Conservation (phyloP, 768 basidiomycete species). For the Agrocybe praecox region DNA sequence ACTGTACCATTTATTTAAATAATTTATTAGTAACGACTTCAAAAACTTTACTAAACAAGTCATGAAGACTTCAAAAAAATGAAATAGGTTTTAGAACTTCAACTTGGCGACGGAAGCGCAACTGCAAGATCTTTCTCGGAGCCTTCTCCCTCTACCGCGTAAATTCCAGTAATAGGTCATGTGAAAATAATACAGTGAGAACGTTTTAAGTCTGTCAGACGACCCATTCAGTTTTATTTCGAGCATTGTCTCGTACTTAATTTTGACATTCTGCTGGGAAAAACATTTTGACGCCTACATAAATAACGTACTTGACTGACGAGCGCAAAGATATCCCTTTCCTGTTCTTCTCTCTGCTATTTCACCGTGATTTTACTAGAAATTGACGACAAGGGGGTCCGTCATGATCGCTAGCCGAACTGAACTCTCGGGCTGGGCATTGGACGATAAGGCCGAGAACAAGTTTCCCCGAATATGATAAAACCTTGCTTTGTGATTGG, state of each 20-base stretch:
- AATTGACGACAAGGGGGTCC: too few relatives aligned
- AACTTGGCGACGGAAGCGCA: background rate
- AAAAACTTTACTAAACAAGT: background rate
- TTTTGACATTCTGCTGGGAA: conserved; percentile 2
- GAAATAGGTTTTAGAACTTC: background rate
- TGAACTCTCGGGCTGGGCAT: conserved; percentile 3
- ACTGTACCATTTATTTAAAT: background rate
- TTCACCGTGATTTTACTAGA: background rate
- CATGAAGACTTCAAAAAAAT: background rate
- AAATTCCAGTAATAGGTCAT: background rate
- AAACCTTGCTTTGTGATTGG: conserved; percentile 7
- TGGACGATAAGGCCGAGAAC: conserved; percentile 12
- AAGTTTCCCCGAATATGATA: conserved; percentile 13
- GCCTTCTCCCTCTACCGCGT: background rate
- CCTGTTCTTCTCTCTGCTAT: background rate
- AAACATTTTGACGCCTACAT: background rate
- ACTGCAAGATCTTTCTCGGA: background rate
- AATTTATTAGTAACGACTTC: background rate
- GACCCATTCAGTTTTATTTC: conserved; percentile 3
- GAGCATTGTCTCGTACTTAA: background rate
- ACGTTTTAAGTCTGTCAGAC: background rate
- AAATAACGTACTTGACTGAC: conserved; percentile 1
- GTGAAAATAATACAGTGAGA: conserved; percentile 1
- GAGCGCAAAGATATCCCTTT: background rate
- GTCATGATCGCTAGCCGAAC: conserved; percentile 7